These are phyloP conservation scores for Ilyonectria sp. DNA, from an alignment of 2,329 filamentous ascomycete genomes.

Conservation along the genomic window DNA sequence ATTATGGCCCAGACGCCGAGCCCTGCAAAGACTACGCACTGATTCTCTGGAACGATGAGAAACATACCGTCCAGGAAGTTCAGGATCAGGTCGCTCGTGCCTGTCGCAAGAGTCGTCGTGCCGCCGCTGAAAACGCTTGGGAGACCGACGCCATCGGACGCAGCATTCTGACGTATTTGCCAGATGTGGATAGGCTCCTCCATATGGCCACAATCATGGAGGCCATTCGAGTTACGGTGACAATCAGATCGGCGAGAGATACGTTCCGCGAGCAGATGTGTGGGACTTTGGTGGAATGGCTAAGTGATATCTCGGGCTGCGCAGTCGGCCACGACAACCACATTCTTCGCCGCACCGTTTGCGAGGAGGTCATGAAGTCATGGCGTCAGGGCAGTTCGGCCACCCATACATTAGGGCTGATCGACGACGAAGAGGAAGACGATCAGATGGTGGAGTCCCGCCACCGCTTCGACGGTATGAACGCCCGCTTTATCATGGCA, in stretches of 20 bases:
- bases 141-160: constrained; percentile 92
- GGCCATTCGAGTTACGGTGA: constrained; percentile 95
- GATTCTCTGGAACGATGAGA: constrained; percentile 98
- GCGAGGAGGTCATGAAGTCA: constrained; percentile 89
- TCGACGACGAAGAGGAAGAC: constrained; percentile 63
- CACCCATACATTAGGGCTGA: constrained; percentile 72
- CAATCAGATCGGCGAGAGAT: constrained; percentile 92
- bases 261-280: constrained; percentile 99
- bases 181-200: constrained; percentile 80
- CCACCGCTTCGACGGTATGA: constrained; percentile 51
- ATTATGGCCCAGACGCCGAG: constrained; percentile 75
- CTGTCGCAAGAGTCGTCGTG: constrained; percentile 79
- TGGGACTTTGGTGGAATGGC: constrained; percentile 96
- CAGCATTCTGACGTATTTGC: constrained; percentile 84
- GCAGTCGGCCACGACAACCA: constrained; percentile 85
- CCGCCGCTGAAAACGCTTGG: constrained; percentile 82
- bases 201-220: constrained; percentile 89
- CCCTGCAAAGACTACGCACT: constrained; percentile 79
- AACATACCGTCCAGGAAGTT: constrained; percentile 95
- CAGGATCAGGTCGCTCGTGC: constrained; percentile 91
- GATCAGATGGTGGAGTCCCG: constrained; percentile 62
- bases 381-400: constrained; percentile 92
- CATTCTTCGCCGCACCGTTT: constrained; percentile 85
- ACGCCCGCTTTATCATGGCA: constrained; percentile 56
- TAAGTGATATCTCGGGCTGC: constrained; percentile 92